Evolutionary conservation across 1,284 basidiomycete genomes (phyloP).

Genomic region (Moniliophthora roreri): DNA sequence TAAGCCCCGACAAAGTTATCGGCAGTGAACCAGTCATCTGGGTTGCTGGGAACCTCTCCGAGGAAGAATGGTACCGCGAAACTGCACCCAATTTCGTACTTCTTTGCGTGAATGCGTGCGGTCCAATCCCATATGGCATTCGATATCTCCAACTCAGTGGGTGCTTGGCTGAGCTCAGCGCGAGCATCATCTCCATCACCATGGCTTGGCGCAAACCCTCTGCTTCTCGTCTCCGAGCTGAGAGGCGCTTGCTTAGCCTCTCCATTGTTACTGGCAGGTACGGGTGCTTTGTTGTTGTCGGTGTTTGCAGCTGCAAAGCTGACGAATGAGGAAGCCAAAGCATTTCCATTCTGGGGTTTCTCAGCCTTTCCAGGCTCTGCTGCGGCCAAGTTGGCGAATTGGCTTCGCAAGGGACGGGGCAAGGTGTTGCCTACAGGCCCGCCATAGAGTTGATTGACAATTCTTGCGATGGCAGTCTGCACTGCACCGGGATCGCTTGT

Average conservation of each 20-base stretch:
- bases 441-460: slow-evolving; percentile 33
- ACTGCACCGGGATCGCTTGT: slow-evolving; percentile 28
- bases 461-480: slow-evolving; percentile 28
- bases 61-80: slow-evolving; percentile 45
- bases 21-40: slow-evolving; percentile 31
- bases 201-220: too few species aligned
- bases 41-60: slow-evolving; percentile 34
- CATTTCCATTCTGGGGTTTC: background rate
- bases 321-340: background rate
- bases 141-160: background rate
- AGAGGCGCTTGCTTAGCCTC: slow-evolving; percentile 1
- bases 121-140: slow-evolving; percentile 36
- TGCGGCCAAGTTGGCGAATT: background rate
- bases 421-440: background rate
- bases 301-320: background rate
- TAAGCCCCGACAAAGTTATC: slow-evolving; percentile 36
- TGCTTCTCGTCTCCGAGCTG: too few species aligned
- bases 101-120: slow-evolving; percentile 38
- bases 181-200: too few species aligned
- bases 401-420: too few species aligned
- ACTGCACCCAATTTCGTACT: slow-evolving; percentile 39
- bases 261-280: background rate
- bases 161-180: background rate
- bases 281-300: background rate
- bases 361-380: background rate